phyloP scores from a whole-genome alignment of 2,329 filamentous ascomycete species.

The Trichoderma sp. region DNA sequence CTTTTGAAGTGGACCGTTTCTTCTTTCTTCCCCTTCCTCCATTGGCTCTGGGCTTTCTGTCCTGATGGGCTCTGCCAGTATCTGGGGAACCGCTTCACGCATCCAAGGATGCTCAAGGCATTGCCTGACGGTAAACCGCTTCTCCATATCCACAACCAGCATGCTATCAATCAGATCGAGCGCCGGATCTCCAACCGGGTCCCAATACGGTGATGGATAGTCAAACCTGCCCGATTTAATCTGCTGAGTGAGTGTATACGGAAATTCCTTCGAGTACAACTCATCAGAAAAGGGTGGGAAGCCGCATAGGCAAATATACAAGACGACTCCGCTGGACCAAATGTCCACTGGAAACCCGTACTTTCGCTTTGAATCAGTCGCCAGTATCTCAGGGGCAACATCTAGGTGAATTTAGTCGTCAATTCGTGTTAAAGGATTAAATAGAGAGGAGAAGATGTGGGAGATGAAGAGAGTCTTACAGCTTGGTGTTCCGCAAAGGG shows the following conservation, averaged over 20 bases:
- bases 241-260: slow-evolving; percentile 71
- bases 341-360: slow-evolving; percentile 79
- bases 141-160: slow-evolving; percentile 82
- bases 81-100: not conserved
- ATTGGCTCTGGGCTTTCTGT: not conserved
- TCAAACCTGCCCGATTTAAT: slow-evolving; percentile 83
- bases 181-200: slow-evolving; percentile 76
- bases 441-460: not conserved
- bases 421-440: too few species aligned
- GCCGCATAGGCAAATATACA: slow-evolving; percentile 81
- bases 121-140: slow-evolving; percentile 83
- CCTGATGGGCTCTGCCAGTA: not conserved
- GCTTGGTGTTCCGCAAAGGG: slow-evolving; percentile 67
- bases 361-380: slow-evolving; percentile 62
- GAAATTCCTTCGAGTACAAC: slow-evolving; percentile 70
- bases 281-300: slow-evolving; percentile 89
- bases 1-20: not conserved
- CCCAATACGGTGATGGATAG: slow-evolving; percentile 91
- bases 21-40: not conserved
- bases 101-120: slow-evolving; percentile 87
- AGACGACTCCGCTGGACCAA: slow-evolving; percentile 81
- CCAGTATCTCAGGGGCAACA: slow-evolving; percentile 58
- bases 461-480: not conserved
- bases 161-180: slow-evolving; percentile 78
- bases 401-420: not conserved